Evolutionary conservation across 257 asterid species (phyloP).

Genomic region (Forsythia suspensa): DNA sequence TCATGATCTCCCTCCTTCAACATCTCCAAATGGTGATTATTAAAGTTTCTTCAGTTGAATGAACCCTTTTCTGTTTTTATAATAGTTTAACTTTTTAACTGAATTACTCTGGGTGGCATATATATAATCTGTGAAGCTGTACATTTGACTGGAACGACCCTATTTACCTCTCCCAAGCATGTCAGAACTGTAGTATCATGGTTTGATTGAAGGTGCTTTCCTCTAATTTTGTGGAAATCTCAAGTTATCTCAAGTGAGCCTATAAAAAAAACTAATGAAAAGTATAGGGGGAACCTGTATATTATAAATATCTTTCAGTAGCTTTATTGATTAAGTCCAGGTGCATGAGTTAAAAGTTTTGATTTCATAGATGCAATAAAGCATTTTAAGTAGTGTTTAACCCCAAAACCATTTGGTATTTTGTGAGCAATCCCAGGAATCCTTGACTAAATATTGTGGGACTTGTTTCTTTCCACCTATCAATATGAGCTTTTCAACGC

Average conservation of each 20-base stretch:
- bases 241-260: too few relatives aligned
- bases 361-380: not conserved
- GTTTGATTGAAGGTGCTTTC: too few relatives aligned
- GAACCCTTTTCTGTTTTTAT: not conserved
- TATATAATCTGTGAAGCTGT: not conserved
- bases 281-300: not conserved
- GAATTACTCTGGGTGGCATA: not conserved
- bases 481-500: not conserved
- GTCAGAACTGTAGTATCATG: too few relatives aligned
- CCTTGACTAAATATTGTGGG: not conserved
- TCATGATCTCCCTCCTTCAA: not conserved
- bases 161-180: too few relatives aligned
- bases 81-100: not conserved
- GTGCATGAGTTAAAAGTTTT: not conserved
- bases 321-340: not conserved
- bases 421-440: not conserved
- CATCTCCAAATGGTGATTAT: not conserved
- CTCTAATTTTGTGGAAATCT: too few relatives aligned
- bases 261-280: too few relatives aligned
- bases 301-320: not conserved
- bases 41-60: not conserved
- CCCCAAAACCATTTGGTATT: not conserved
- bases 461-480: too few relatives aligned
- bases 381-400: not conserved
- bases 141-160: not conserved